These are phyloP conservation scores for Sporisorium scitamineum DNA, from an alignment of 1,284 basidiomycete genomes.

Conservation along the genomic window DNA sequence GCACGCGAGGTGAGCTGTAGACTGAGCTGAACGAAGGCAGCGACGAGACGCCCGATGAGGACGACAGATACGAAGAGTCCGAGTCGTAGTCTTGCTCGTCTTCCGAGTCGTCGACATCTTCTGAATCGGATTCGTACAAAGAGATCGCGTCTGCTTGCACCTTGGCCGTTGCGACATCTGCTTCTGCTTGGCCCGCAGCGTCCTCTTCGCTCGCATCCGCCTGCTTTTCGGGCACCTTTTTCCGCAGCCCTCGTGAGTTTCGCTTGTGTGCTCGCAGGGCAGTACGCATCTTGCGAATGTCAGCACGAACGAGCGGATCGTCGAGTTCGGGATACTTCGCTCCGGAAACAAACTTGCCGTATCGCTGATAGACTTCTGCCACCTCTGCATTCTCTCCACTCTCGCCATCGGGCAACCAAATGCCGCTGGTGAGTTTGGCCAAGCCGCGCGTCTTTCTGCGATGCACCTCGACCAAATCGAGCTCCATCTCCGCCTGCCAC, in stretches of 20 bases:
- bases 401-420: constrained; percentile 15
- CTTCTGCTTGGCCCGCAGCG: neutral
- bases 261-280: constrained; percentile 24
- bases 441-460: constrained; percentile 28
- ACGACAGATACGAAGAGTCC: constrained; percentile 24
- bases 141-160: constrained; percentile 5
- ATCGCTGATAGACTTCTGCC: constrained; percentile 21
- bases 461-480: constrained; percentile 36
- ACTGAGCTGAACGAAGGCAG: constrained; percentile 45
- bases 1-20: constrained; percentile 30
- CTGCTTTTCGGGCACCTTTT: neutral
- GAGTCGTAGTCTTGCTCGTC: constrained; percentile 30
- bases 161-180: neutral
- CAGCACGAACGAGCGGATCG: constrained; percentile 33
- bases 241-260: neutral
- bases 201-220: neutral
- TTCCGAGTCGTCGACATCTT: neutral
- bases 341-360: constrained; percentile 25
- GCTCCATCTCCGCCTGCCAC: constrained; percentile 50
- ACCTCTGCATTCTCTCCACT: neutral
- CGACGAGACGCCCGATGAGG: constrained; percentile 37
- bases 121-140: constrained; percentile 17
- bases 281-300: constrained; percentile 28
- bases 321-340: constrained; percentile 20
- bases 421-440: constrained; percentile 21